Evolutionary conservation across 1,139 yeast genomes (phyloP), one percentile per base, ranked within the genome.

Genomic region (Magnusiomyces clavatus): DNA sequence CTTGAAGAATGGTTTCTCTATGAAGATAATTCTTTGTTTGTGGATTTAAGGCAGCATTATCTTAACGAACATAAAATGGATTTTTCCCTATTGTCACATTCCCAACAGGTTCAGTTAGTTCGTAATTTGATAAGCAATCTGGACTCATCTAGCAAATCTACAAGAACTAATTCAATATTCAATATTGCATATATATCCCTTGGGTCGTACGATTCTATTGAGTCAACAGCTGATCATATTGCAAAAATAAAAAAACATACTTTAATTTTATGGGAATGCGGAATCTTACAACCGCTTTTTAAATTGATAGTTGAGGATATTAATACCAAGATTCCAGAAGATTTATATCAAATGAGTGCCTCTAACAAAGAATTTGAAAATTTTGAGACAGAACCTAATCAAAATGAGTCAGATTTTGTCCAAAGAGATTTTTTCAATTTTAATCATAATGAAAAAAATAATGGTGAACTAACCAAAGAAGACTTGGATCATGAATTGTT

Each of bases 171-270:
- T 52, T 49, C 54, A 51, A 48, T 62, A 37, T 50, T 55, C 29
- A 56, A 61, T 36, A 47, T 70, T 11, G 46, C 61, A 3, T 78
- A 77, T 60, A 74, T 67, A 51, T 58, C 74, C 0, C 58, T 61
- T 47, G 85, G 85, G 0, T 63, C 69, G 24, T 78, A 67, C 58
- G 71, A 64, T 1, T 62, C 62, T 5, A 60, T 67, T 13, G 47
- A 59, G 1, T 59, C 68, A 2, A 64, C 65, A 42, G 59, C 64
- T 6, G 71, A 73, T 5, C 83, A 78, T 48, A 49, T 75, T 11
- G 57, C 59, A 1, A 55, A 59, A 37, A 76, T 79, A 16, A 60
- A 58, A 20, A 51, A 56, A 6, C 71, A 70, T 51, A 57, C 64
- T 45, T 43, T 51, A 29, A 53, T 64, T 37, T 49, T 67, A 11